Evolutionary conservation across 2,329 filamentous ascomycete species (phyloP).

Genomic region (Phialocephala subalpina): DNA sequence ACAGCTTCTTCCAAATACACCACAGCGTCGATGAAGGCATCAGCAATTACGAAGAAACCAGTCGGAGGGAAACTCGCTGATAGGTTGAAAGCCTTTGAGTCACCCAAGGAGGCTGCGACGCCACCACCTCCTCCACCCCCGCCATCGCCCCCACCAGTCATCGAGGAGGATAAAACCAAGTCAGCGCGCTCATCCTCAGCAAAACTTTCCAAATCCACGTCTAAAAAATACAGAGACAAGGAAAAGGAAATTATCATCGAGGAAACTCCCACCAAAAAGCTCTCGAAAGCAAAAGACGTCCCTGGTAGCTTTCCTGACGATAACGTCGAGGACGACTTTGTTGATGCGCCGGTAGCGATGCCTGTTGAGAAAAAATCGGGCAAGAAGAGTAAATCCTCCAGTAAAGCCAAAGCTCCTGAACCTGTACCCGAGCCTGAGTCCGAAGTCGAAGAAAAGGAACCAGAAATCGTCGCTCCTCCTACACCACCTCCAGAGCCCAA

Average conservation of each 20-base stretch:
- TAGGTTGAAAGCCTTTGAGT: constrained; percentile 64
- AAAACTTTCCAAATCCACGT: constrained; percentile 33
- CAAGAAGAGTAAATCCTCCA: constrained; percentile 48
- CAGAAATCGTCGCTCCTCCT: constrained; percentile 44
- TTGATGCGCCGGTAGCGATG: constrained; percentile 29
- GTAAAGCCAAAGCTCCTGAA: constrained; percentile 43
- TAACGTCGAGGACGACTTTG: constrained; percentile 27
- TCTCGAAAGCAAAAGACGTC: constrained; percentile 49
- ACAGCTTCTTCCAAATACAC: constrained; percentile 49
- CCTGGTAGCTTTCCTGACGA: constrained; percentile 64
- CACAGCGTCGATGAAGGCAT: constrained; percentile 50
- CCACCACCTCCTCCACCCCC: constrained; percentile 40
- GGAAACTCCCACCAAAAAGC: constrained; percentile 46
- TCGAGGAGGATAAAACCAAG: constrained; percentile 54
- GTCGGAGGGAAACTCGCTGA: constrained; percentile 62
- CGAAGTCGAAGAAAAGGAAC: constrained; percentile 28
- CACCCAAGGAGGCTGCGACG: constrained; percentile 45
- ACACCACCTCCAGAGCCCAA: constrained; percentile 54
- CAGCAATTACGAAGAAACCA: constrained; percentile 53
- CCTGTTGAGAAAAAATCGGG: constrained; percentile 50
- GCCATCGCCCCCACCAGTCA: constrained; percentile 49
- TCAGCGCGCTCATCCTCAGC: constrained; percentile 41
- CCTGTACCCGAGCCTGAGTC: constrained; percentile 28
- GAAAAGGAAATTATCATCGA: constrained; percentile 42
- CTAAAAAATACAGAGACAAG: constrained; percentile 44